These are phyloP conservation scores for Manihot esculenta DNA, from an alignment of 441 rosid genomes.

Conservation along the genomic window DNA sequence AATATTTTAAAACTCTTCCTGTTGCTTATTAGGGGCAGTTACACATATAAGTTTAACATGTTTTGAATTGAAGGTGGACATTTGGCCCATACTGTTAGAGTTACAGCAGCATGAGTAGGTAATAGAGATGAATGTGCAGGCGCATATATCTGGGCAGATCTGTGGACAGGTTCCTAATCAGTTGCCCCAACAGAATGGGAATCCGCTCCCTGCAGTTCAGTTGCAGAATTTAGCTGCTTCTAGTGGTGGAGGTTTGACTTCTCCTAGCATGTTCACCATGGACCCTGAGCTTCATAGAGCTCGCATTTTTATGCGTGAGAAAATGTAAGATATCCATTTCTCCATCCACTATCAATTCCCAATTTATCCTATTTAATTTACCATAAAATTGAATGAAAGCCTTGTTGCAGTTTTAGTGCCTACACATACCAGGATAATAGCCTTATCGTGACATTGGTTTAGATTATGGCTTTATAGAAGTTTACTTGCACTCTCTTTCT, in stretches of 20 bases:
- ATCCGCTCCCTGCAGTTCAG: constrained; percentile 51
- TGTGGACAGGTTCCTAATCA: constrained; percentile 83
- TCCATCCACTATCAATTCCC: background rate
- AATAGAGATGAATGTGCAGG: constrained; percentile 67
- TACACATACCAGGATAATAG: background rate
- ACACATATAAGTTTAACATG: constrained; percentile 1
- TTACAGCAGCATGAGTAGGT: constrained; percentile 22
- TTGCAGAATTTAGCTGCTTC: constrained; percentile 63
- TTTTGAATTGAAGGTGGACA: background rate
- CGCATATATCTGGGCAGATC: constrained; percentile 79
- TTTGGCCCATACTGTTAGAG: constrained; percentile 13
- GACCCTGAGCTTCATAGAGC: constrained; percentile 53
- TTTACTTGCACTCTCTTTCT: background rate
- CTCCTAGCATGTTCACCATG: constrained; percentile 13
- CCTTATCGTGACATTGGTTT: too few species aligned
- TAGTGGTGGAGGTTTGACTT: constrained; percentile 26
- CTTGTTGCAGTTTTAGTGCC: background rate
- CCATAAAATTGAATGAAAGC: background rate
- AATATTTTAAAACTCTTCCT: background rate
- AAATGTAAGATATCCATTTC: constrained; percentile 52
- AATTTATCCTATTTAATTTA: background rate
- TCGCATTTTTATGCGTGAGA: constrained; percentile 49
- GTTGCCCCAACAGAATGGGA: constrained; percentile 79
- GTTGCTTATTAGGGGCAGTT: background rate
- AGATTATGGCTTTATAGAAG: background rate